These are phyloP conservation scores for Phaeomoniella chlamydospora DNA, from an alignment of 2,329 filamentous ascomycete species.

Conservation along the genomic window DNA sequence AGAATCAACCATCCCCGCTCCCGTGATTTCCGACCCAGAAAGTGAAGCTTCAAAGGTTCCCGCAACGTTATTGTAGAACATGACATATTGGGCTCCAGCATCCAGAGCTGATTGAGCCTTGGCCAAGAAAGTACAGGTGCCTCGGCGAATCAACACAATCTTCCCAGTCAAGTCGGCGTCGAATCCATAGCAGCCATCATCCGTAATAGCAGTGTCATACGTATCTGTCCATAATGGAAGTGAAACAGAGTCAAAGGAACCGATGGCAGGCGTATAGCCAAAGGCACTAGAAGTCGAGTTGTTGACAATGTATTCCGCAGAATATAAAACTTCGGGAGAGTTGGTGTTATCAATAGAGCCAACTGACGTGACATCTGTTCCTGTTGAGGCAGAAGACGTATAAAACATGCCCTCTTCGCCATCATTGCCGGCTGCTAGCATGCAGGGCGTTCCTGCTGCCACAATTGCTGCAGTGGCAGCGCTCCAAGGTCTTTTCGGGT, in stretches of 20 bases:
- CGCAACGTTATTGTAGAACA: conserved; percentile 42
- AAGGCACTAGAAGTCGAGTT: conserved; percentile 13
- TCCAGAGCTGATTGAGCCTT: conserved; percentile 40
- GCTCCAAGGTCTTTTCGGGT: conserved; percentile 6
- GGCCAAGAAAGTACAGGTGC: conserved; percentile 39
- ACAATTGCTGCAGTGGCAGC: conserved; percentile 4
- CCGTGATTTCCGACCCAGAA: conserved; percentile 3
- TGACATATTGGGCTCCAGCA: conserved; percentile 44
- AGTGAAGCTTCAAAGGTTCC: conserved; percentile 3
- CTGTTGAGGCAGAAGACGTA: conserved; percentile 24
- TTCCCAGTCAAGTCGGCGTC: conserved; percentile 42
- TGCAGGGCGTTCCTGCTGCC: conserved; percentile 5
- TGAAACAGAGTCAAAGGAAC: conserved; percentile 20
- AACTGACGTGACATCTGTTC: conserved; percentile 27
- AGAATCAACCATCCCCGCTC: conserved; percentile 8
- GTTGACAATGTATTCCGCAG: conserved; percentile 11
- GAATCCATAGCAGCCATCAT: conserved; percentile 38
- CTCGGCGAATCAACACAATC: conserved; percentile 46
- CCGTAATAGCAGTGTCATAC: conserved; percentile 31
- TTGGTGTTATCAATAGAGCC: conserved; percentile 27
- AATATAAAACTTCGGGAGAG: conserved; percentile 16
- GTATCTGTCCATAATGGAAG: conserved; percentile 34
- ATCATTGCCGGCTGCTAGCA: conserved; percentile 30
- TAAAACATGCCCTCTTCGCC: conserved; percentile 35
- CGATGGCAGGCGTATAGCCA: conserved; percentile 20